A percentile compares a stretch with the other conserved stretches of the same genome.
Conservation (phyloP, 2,329 filamentous ascomycete genomes). For the Paecilomyces dactylethromorphus region DNA sequence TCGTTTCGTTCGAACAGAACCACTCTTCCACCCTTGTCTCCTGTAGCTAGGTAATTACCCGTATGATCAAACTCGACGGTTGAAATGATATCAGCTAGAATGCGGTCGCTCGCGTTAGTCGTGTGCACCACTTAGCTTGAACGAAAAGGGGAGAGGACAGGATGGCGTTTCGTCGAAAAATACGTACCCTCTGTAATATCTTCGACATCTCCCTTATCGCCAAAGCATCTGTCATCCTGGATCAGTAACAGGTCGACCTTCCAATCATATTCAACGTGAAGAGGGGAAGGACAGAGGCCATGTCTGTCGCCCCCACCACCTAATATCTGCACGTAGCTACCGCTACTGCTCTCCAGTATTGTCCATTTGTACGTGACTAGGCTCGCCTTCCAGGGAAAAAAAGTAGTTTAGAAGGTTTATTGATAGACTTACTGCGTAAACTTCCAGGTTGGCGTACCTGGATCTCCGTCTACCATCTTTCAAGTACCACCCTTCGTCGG, state of each 20-base stretch:
- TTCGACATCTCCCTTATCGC: slow-evolving; percentile 98
- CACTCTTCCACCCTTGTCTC: slow-evolving; percentile 46
- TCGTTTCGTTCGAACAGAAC: slow-evolving; percentile 69
- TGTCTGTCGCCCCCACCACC: neutral
- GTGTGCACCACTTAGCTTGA: neutral
- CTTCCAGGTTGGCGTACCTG: slow-evolving; percentile 96
- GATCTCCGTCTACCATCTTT: slow-evolving; percentile 95
- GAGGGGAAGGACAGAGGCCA: slow-evolving; percentile 5
- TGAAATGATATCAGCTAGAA: slow-evolving; percentile 44
- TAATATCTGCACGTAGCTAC: neutral
- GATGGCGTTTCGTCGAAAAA: neutral
- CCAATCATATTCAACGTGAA: slow-evolving; percentile 1
- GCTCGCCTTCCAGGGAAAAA: slow-evolving; percentile 6
- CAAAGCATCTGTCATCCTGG: slow-evolving; percentile 70
- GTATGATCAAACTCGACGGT: slow-evolving; percentile 49
- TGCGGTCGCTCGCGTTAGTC: slow-evolving; percentile 6
- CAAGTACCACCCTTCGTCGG: slow-evolving; percentile 28
- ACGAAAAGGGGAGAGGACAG: neutral
- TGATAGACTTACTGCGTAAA: slow-evolving; percentile 80
- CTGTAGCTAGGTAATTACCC: slow-evolving; percentile 47
- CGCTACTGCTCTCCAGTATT: neutral
- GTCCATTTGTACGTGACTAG: neutral
- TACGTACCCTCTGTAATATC: slow-evolving; percentile 87
- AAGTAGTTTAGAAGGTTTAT: neutral
- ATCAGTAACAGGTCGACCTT: slow-evolving; percentile 7